Conservation (phyloP, 306 rosid genomes). For the Datisca glomerata region DNA sequence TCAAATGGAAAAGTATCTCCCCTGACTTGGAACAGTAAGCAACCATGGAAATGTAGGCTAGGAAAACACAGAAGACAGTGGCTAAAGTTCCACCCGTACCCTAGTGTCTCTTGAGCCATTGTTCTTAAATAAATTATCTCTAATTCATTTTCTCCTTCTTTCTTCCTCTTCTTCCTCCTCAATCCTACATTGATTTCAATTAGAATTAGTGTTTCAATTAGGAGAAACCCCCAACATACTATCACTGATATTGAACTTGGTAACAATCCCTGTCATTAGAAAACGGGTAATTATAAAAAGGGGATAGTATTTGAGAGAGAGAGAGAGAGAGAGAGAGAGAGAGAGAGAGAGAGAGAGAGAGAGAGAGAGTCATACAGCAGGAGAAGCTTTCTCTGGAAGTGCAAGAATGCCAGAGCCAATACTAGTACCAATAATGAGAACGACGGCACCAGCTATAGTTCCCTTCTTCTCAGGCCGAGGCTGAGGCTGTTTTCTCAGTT, state of each 20-base stretch:
- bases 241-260: slow-evolving; percentile 51
- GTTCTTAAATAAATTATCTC: slow-evolving; percentile 56
- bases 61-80: slow-evolving; percentile 39
- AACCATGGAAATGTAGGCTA: slow-evolving; percentile 52
- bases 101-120: slow-evolving; percentile 74
- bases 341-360: slow-evolving; percentile 3
- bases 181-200: slow-evolving; percentile 55
- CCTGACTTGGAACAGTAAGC: slow-evolving; percentile 67
- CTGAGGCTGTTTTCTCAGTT: too few species aligned
- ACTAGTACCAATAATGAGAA: slow-evolving; percentile 54
- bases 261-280: slow-evolving; percentile 43
- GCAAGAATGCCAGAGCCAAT: slow-evolving; percentile 65
- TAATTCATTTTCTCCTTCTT: slow-evolving; percentile 24
- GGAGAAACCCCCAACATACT: slow-evolving; percentile 60
- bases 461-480: slow-evolving; percentile 30
- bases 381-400: slow-evolving; percentile 64
- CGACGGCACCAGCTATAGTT: slow-evolving; percentile 50
- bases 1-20: slow-evolving; percentile 40
- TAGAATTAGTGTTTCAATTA: slow-evolving; percentile 48
- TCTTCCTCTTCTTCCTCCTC: slow-evolving; percentile 28
- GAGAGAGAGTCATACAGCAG: slow-evolving; percentile 28
- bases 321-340: not conserved
- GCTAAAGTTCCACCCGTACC: slow-evolving; percentile 54
- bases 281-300: not conserved
- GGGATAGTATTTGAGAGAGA: not conserved